Evolutionary conservation across 2,329 filamentous ascomycete species (phyloP).

Genomic region (Colletotrichum australisinense): DNA sequence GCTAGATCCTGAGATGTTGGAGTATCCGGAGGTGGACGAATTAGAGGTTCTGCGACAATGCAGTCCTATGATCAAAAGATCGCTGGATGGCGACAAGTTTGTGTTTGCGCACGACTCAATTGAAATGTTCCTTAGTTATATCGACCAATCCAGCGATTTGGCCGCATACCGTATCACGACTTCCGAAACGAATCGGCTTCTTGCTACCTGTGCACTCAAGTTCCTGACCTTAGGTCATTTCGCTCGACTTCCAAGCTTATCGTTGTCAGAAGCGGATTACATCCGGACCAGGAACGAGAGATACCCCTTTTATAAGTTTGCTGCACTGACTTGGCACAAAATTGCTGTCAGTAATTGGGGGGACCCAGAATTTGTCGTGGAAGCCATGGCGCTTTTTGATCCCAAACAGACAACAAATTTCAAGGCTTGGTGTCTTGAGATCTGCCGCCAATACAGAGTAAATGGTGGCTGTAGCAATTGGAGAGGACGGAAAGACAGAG

Average conservation of each 20-base stretch:
- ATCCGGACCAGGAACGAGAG: background rate
- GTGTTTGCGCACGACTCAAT: background rate
- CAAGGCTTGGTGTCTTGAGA: constrained; percentile 12
- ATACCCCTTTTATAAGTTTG: constrained; percentile 12
- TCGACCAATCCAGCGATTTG: background rate
- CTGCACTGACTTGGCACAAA: constrained; percentile 2
- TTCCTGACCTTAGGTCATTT: background rate
- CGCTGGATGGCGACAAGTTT: background rate
- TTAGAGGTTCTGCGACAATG: background rate
- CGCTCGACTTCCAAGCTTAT: background rate
- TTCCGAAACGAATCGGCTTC: background rate
- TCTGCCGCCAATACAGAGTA: background rate
- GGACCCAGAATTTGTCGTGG: background rate
- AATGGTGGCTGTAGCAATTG: background rate
- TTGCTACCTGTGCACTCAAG: background rate
- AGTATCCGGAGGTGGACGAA: constrained; percentile 15
- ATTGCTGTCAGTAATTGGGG: background rate
- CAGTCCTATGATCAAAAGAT: background rate
- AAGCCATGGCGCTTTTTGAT: background rate
- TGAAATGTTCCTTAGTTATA: background rate
- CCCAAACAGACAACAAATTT: background rate
- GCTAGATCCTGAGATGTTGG: background rate
- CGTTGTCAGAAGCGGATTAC: background rate
- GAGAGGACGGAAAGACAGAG: background rate
- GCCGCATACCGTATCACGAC: background rate